Conservation (phyloP, 306 rosid species). For the Lagenaria siceraria region DNA sequence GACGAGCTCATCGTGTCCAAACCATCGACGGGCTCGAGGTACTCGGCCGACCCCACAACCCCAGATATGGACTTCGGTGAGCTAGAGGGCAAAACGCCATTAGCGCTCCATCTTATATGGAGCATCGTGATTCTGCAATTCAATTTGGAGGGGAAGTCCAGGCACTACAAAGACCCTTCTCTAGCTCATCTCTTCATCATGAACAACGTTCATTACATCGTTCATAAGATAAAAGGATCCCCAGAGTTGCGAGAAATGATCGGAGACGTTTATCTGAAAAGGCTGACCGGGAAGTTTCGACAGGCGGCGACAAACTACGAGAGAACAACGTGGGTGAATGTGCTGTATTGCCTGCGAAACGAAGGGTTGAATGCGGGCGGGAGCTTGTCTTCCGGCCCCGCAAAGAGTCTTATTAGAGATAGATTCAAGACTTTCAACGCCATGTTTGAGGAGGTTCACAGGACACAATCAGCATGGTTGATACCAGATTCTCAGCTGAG, state of each 20-base stretch:
- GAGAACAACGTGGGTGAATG: slow-evolving; percentile 92
- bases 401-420: slow-evolving; percentile 86
- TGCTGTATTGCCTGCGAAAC: slow-evolving; percentile 74
- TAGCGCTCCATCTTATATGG: slow-evolving; percentile 95
- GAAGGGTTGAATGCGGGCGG: slow-evolving; percentile 89
- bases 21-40: slow-evolving; percentile 74
- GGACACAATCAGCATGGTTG: slow-evolving; percentile 83
- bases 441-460: slow-evolving; percentile 92
- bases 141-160: slow-evolving; percentile 84
- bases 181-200: slow-evolving; percentile 68
- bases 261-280: slow-evolving; percentile 77
- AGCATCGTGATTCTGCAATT: slow-evolving; percentile 79
- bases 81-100: slow-evolving; percentile 62
- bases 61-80: slow-evolving; percentile 91
- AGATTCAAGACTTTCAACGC: slow-evolving; percentile 92
- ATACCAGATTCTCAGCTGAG: slow-evolving; percentile 87
- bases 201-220: slow-evolving; percentile 98
- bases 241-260: slow-evolving; percentile 86
- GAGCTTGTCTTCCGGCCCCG: slow-evolving; percentile 80
- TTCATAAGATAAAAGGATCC: slow-evolving; percentile 80
- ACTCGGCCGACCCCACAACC: slow-evolving; percentile 62
- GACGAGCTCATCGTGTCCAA: slow-evolving; percentile 80
- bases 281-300: slow-evolving; percentile 64
- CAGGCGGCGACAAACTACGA: slow-evolving; percentile 91
- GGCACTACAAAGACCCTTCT: slow-evolving; percentile 75